Base-by-base conservation (phyloP, 805 yeast species). In the Saccharomycopsis javanensis region DNA sequence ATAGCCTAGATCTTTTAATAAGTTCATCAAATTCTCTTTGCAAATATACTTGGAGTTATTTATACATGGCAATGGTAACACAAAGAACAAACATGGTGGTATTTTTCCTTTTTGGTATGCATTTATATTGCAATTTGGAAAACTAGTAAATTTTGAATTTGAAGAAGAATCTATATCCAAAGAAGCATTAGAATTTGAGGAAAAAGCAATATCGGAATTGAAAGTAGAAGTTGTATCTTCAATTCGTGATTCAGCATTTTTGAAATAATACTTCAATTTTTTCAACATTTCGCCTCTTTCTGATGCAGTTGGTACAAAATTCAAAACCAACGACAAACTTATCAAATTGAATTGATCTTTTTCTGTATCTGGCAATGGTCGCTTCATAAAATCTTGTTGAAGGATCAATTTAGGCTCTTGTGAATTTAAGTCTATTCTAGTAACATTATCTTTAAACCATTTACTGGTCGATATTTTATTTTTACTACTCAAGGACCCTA, bases 51-150 rank as follows among this genome's bases (percentile, higher is more conserved):
- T 75, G 0, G 97, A 90, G 67, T 92, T 91, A 7, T 72, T 68
- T 1, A 88, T 73, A 67, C 99, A 92, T 0, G 98, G 96, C 35
- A 86, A 73, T 0, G 99, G 99, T 3, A 92, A 71, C 5, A 92
- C 98, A 11, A 92, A 69, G 66, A 92, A 91, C 4, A 90, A 68
- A 34, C 75, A 65, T 4, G 80, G 73, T 3, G 68, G 58, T 1
- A 46, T 25, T 5, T 27, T 50, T 0, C 50, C 38, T 5, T 62
- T 55, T 3, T 54, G 55, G 0, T 31, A 25, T 1, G 10, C 3
- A 18, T 6, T 27, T 5, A 7, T 16, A 16, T 25, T 37, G 4
- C 23, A 16, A 10, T 31, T 31, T 8, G n/a, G n/a, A n/a, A n/a
- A n/a, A n/a, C n/a, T n/a, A n/a, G n/a, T n/a, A n/a, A n/a, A n/a